phyloP scores from a whole-genome alignment of 176 grass and related monocot genomes.

The Carex cristatella region DNA sequence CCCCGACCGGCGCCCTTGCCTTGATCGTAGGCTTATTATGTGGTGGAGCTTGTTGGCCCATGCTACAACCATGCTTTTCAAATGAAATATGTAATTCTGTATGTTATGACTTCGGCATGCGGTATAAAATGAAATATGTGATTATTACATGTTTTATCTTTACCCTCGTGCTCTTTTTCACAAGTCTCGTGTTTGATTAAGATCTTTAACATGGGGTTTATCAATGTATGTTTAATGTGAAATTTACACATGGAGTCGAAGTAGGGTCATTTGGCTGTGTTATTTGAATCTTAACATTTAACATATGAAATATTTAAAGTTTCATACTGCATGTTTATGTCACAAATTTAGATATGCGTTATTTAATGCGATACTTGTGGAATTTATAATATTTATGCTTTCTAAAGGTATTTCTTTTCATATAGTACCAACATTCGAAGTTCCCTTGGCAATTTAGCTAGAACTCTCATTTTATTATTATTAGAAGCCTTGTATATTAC shows the following conservation, averaged over 20 bases:
- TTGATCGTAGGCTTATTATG: conserved; percentile 18
- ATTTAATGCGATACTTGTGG: too few species aligned
- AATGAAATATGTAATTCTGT: conserved; percentile 13
- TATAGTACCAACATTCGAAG: too few species aligned
- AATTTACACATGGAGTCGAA: neutral
- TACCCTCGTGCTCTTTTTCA: neutral
- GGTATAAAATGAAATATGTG: neutral
- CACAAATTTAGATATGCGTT: too few species aligned
- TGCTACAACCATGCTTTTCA: neutral
- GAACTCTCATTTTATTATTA: too few species aligned
- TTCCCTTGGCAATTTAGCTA: too few species aligned
- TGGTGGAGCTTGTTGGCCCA: neutral
- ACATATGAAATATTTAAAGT: neutral
- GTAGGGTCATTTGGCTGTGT: neutral
- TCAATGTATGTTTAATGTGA: conserved; percentile 6
- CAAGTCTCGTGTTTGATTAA: conserved; percentile 10
- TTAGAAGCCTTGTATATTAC: too few species aligned
- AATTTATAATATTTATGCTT: too few species aligned
- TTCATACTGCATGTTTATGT: neutral
- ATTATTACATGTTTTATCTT: neutral
- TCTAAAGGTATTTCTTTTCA: too few species aligned
- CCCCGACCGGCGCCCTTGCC: conserved; percentile 23
- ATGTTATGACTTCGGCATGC: conserved; percentile 6
- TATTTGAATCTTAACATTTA: neutral
- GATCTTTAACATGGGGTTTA: neutral